Conservation (phyloP, 2,329 filamentous ascomycete genomes). For the Ophiocordyceps camponoti-leonardi region DNA sequence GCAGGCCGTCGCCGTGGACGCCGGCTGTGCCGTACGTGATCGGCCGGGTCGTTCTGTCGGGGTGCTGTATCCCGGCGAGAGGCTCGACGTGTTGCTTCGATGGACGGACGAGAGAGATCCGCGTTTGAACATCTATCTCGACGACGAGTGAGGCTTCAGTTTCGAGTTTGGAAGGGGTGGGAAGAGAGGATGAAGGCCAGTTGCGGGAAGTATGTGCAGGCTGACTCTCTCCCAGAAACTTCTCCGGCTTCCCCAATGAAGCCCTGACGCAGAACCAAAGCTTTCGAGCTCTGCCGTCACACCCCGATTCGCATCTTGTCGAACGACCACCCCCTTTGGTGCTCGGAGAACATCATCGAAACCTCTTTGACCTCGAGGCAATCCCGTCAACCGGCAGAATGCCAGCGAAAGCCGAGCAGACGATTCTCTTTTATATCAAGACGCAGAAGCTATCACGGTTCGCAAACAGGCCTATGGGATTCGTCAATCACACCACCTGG, state of each 20-base stretch:
- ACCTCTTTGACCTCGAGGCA: not conserved
- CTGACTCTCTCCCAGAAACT: slow-evolving; percentile 6
- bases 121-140: slow-evolving; percentile 8
- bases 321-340: not conserved
- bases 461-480: slow-evolving; percentile 9
- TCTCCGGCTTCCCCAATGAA: slow-evolving; percentile 7
- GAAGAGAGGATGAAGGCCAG: too few species aligned
- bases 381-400: not conserved
- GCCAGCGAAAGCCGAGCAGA: slow-evolving; percentile 5
- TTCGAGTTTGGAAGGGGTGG: too few species aligned
- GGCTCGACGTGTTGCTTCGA: slow-evolving; percentile 6
- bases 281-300: slow-evolving; percentile 3
- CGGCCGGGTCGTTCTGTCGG: slow-evolving; percentile 5
- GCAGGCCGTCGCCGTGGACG: slow-evolving; percentile 7
- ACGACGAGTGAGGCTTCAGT: slow-evolving; percentile 7
- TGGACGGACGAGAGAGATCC: slow-evolving; percentile 4
- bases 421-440: slow-evolving; percentile 8
- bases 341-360: slow-evolving; percentile 1
- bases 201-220: too few species aligned
- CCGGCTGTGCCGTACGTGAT: slow-evolving; percentile 5
- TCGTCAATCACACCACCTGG: slow-evolving; percentile 11
- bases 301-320: not conserved
- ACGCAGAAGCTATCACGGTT: slow-evolving; percentile 8
- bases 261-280: slow-evolving; percentile 6
- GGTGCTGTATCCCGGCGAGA: slow-evolving; percentile 10